Conservation (phyloP, 129 eudicot species). For the Oenanthe sinensis region DNA sequence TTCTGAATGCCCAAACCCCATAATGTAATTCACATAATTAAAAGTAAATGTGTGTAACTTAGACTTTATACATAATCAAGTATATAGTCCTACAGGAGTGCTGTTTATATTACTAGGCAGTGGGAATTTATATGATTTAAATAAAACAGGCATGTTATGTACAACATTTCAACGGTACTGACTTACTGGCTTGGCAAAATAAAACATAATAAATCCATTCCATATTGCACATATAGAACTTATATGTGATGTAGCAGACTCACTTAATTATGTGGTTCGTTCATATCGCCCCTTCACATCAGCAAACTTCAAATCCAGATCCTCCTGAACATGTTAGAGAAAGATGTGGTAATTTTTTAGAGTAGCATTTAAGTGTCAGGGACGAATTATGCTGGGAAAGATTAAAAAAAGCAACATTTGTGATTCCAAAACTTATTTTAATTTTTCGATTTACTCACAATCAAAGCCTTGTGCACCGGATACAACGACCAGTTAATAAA, state of each 20-base stretch:
- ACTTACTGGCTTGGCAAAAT: not conserved
- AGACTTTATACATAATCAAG: not conserved
- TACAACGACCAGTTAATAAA: not conserved
- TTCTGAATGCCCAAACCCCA: slow-evolving; percentile 17
- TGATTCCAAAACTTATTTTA: not conserved
- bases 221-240: not conserved
- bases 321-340: not conserved
- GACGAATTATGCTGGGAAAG: not conserved
- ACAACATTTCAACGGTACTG: no score
- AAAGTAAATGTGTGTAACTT: not conserved
- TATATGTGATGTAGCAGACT: not conserved
- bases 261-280: not conserved
- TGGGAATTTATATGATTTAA: not conserved
- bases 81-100: not conserved
- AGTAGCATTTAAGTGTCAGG: not conserved
- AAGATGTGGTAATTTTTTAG: not conserved
- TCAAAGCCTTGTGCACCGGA: not conserved
- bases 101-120: not conserved
- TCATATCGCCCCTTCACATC: not conserved
- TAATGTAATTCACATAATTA: not conserved
- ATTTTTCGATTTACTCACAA: not conserved
- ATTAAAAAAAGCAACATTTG: not conserved
- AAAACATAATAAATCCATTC: not conserved
- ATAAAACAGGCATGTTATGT: not conserved
- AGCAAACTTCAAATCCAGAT: not conserved